Conservation (phyloP, 345 rosid genomes). For the Theobroma cacao region DNA sequence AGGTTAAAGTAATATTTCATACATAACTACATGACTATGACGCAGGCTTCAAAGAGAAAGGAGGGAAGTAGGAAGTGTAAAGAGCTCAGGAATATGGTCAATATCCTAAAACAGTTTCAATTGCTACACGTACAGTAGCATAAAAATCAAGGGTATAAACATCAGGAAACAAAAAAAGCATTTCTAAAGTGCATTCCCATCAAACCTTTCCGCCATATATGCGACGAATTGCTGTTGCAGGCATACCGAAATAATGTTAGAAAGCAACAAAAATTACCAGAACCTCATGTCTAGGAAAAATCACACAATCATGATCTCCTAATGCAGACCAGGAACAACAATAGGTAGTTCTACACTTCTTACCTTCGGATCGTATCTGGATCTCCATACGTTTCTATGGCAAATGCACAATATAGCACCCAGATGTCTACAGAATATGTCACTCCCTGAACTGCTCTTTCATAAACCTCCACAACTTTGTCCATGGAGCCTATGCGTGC, state of each 20-base stretch:
- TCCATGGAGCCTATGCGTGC: constrained; percentile 83
- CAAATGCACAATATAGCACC: constrained; percentile 85
- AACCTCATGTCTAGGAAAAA: constrained; percentile 33
- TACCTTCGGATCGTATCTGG: constrained; percentile 96
- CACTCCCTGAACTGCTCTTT: constrained; percentile 86
- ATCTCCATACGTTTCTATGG: constrained; percentile 84
- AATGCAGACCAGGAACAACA: constrained; percentile 26
- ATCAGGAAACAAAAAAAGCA: constrained; percentile 22
- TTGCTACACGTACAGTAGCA: constrained; percentile 28
- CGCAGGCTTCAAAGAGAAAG: constrained; percentile 26
- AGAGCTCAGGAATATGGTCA: constrained; percentile 23
- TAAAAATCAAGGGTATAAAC: constrained; percentile 36
- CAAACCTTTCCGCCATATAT: constrained; percentile 61
- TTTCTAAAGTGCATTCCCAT: constrained; percentile 53
- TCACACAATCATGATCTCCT: constrained; percentile 27
- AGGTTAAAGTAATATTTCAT: constrained; percentile 44
- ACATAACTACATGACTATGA: constrained; percentile 41
- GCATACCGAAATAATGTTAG: constrained; percentile 70
- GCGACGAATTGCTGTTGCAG: constrained; percentile 69
- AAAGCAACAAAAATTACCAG: constrained; percentile 38
- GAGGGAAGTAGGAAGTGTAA: constrained; percentile 23
- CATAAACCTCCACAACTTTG: constrained; percentile 95
- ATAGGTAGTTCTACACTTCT: constrained; percentile 18
- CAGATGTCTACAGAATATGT: constrained; percentile 98
- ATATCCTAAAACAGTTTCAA: constrained; percentile 34